Conservation (phyloP, 331 rosid species). For the Erythrophleum ivorense region DNA sequence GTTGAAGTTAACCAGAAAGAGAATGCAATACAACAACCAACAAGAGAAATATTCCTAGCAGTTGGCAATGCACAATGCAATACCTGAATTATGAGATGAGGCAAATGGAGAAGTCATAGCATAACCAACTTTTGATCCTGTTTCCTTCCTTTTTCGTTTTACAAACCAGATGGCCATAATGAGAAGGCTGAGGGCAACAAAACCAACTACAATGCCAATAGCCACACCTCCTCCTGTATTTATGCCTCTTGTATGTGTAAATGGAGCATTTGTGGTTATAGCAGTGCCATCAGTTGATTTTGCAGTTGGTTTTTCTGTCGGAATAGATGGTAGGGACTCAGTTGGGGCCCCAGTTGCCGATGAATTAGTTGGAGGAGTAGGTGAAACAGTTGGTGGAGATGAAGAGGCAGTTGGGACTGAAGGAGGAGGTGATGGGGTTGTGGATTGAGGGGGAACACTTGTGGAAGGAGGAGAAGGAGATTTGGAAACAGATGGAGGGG, state of each 20-base stretch:
- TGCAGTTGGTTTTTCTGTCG: slow-evolving; percentile 67
- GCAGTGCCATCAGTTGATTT: slow-evolving; percentile 49
- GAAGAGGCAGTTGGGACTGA: slow-evolving; percentile 63
- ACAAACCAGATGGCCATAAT: slow-evolving; percentile 70
- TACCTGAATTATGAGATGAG: slow-evolving; percentile 98
- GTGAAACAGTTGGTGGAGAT: slow-evolving; percentile 53
- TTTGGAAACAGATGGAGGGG: slow-evolving; percentile 64
- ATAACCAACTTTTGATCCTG: slow-evolving; percentile 53
- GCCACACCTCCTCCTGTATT: slow-evolving; percentile 66
- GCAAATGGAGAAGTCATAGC: slow-evolving; percentile 73
- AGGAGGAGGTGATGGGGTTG: slow-evolving; percentile 69
- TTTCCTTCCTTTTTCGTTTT: slow-evolving; percentile 64
- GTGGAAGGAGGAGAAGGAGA: slow-evolving; percentile 55
- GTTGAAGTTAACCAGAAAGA: slow-evolving; percentile 23
- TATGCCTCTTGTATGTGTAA: slow-evolving; percentile 54
- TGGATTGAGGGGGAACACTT: slow-evolving; percentile 45
- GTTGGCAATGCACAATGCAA: slow-evolving; percentile 31
- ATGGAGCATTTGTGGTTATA: slow-evolving; percentile 7
- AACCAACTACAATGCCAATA: slow-evolving; percentile 67
- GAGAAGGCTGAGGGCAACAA: slow-evolving; percentile 73
- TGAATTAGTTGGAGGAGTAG: slow-evolving; percentile 54
- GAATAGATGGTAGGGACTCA: slow-evolving; percentile 47
- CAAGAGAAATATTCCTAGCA: slow-evolving; percentile 4
- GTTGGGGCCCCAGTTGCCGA: slow-evolving; percentile 41
- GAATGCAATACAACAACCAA: slow-evolving; percentile 24